Evolutionary conservation across 257 asterid species (phyloP), one percentile per base, ranked within the genome.

Genomic region (Avicennia marina): DNA sequence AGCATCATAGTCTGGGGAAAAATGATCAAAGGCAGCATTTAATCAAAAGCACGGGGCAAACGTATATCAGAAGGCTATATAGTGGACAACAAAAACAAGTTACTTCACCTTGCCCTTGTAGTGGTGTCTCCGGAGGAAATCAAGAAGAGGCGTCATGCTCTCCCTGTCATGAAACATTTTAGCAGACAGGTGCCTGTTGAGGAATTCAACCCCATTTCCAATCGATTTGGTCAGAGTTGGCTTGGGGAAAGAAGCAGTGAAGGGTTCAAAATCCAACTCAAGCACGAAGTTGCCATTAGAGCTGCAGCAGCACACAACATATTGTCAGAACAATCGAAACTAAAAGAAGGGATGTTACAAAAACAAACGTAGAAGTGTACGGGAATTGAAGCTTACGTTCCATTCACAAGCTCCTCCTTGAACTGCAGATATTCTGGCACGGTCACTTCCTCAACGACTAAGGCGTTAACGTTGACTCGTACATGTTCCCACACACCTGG

Each of bases 131-230:
- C 90, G 66, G 40, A 85, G 90, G 66, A 85, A 85, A 18, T 85
- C 90, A 5, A 85, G 95, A 41, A 85, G 84, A 34, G 90, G 90
- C 40, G 83, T 64, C 90, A 85, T 72, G 78, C 88, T 85, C 24
- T 85, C 90, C 77, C 71, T 75, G 81, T 85, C 88, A 61, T 85
- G 88, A 25, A 82, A 85, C 95, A 85, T 82, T 65, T 85, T 82
- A 0, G 95, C 90, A 11, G 91, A 85, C 66, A 85, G 90, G 68
- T 85, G 91, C 45, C 87, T 56, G 74, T 85, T 82, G 56, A 85
- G 90, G 82, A 85, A 85, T 66, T 85, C 95, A 32, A 82, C 95
- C 59, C 95, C 95, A 58, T 85, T 82, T 7, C 95, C 95, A 32
- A 85, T 85, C 49, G 82, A 85, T 64, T 82, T 85, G 44, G 90